phyloP scores from a whole-genome alignment of 2,329 filamentous ascomycete genomes.

The Westerdykella sp. region DNA sequence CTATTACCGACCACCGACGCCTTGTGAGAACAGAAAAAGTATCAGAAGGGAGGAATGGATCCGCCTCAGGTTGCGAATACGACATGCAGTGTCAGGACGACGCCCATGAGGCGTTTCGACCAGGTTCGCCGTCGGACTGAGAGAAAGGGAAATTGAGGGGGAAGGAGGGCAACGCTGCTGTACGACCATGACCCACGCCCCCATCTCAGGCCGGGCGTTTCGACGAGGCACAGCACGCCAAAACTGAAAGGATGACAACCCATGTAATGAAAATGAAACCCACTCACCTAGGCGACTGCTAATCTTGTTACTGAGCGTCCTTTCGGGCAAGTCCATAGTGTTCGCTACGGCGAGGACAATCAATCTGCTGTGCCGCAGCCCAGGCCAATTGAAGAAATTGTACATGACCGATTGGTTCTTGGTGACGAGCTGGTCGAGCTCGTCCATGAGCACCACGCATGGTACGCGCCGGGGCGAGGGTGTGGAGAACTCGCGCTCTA shows the following conservation, averaged over 20 bases:
- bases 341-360: slow-evolving; percentile 98
- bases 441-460: slow-evolving; percentile 97
- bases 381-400: slow-evolving; percentile 99
- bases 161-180: background rate
- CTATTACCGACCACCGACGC: no score
- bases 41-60: slow-evolving; percentile 11
- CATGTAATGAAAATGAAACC: slow-evolving; percentile 1
- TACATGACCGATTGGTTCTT: slow-evolving; percentile 99
- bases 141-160: background rate
- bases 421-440: slow-evolving; percentile 94
- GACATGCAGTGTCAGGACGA: no score
- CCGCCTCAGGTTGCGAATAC: no score
- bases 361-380: slow-evolving; percentile 79
- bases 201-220: no score
- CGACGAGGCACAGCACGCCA: background rate
- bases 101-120: no score
- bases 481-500: slow-evolving; percentile 88
- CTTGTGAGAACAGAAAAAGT: slow-evolving; percentile 24
- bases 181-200: no score
- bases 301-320: slow-evolving; percentile 97
- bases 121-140: no score
- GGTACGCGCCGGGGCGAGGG: slow-evolving; percentile 87
- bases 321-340: slow-evolving; percentile 95
- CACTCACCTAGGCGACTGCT: slow-evolving; percentile 61
- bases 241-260: slow-evolving; percentile 11